A percentile compares a stretch with the other conserved stretches of the same genome.
Evolutionary conservation across 2,329 filamentous ascomycete species (phyloP).

Genomic region (Hypoxylon sp.): DNA sequence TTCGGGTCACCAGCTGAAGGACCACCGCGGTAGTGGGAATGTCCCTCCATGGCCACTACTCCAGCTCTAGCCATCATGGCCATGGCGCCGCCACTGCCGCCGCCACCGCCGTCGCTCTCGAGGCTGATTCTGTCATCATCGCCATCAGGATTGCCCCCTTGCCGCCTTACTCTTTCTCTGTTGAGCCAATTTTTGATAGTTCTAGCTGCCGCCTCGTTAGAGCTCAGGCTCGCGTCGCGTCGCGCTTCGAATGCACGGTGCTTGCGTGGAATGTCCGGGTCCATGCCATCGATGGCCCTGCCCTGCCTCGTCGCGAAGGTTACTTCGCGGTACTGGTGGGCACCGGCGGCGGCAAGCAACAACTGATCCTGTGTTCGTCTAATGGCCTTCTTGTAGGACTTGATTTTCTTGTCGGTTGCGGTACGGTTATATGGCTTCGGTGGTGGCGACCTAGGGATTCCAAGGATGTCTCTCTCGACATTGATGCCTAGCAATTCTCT

Average conservation of each 20-base stretch:
- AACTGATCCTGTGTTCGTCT: conserved; percentile 39
- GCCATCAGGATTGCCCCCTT: not conserved
- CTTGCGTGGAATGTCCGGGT: conserved; percentile 10
- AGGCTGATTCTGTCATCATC: conserved; percentile 7
- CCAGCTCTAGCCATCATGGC: conserved; percentile 16
- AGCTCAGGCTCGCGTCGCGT: conserved; percentile 26
- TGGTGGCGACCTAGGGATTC: conserved; percentile 9
- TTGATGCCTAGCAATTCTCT: not conserved
- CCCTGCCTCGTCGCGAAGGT: conserved; percentile 27
- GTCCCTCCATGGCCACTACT: not conserved
- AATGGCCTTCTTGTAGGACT: conserved; percentile 30
- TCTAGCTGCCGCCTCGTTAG: conserved; percentile 35
- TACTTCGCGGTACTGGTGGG: conserved; percentile 38
- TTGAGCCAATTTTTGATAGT: conserved; percentile 34
- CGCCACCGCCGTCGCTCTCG: not conserved
- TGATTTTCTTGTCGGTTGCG: conserved; percentile 14
- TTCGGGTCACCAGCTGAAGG: conserved; percentile 11
- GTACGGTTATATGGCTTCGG: conserved; percentile 23
- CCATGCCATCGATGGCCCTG: conserved; percentile 18
- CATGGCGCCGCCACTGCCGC: not conserved
- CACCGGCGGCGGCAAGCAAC: conserved; percentile 40
- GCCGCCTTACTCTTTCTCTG: conserved; percentile 1
- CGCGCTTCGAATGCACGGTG: conserved; percentile 30
- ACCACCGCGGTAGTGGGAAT: not conserved
- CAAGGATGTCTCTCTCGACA: not conserved